Percentiles rank a stretch among this genome's conserved stretches.
phyloP scores from a whole-genome alignment of 371 early-diverging fungal genomes.

The Lichtheimia ornata region DNA sequence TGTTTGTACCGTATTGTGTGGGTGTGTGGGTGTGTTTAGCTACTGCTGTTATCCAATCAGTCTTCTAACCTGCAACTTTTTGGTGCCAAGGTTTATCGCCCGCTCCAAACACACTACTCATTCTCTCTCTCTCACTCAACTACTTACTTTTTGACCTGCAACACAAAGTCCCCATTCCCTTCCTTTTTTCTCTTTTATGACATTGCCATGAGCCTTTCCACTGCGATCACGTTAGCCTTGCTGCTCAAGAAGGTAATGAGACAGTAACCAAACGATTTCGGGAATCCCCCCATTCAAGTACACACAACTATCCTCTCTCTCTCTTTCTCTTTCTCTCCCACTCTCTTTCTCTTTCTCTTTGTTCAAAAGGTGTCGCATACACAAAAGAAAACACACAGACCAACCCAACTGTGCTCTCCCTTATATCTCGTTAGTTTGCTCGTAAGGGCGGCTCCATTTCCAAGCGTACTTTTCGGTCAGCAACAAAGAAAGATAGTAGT shows the following conservation, averaged over 20 bases:
- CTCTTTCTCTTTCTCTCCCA: too few relatives aligned
- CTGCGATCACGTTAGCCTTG: slow-evolving; percentile 22
- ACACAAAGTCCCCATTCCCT: slow-evolving; percentile 23
- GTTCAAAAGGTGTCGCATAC: too few relatives aligned
- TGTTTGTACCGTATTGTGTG: too few relatives aligned
- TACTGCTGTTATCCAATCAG: too few relatives aligned
- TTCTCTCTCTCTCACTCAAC: slow-evolving; percentile 12
- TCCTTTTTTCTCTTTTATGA: slow-evolving; percentile 19
- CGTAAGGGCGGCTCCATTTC: slow-evolving; percentile 1
- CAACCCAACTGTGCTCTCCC: not conserved
- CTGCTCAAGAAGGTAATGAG: slow-evolving; percentile 26
- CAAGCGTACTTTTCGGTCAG: not conserved
- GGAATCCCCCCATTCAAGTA: too few relatives aligned
- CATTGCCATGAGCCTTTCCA: slow-evolving; percentile 20
- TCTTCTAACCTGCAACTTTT: too few relatives aligned
- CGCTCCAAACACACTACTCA: too few relatives aligned
- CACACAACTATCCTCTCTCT: too few relatives aligned
- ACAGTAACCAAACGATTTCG: not conserved
- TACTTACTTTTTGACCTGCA: slow-evolving; percentile 1
- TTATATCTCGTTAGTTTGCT: not conserved
- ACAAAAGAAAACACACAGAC: not conserved
- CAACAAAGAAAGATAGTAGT: not conserved
- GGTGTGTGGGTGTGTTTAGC: too few relatives aligned
- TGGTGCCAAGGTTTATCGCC: too few relatives aligned
- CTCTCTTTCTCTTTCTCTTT: too few relatives aligned